Percentiles rank a stretch among this genome's conserved stretches.
Evolutionary conservation across 2,329 filamentous ascomycete species (phyloP).

Genomic region (Metarhizium brunneum): DNA sequence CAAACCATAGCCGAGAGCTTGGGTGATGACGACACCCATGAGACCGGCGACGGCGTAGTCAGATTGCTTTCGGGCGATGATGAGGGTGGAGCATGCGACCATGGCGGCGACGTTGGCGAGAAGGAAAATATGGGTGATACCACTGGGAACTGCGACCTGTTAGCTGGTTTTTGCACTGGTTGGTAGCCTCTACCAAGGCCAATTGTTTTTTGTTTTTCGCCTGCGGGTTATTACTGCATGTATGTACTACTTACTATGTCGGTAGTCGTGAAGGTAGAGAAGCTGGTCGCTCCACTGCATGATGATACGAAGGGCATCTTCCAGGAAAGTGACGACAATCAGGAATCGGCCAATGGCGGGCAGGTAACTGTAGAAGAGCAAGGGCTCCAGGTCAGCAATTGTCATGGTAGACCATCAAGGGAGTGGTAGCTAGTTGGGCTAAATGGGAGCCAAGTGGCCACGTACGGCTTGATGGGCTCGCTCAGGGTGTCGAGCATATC

Average conservation of each 20-base stretch:
- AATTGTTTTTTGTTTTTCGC: neutral
- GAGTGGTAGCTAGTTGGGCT: neutral
- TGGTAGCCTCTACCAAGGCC: neutral
- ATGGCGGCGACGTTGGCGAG: conserved; percentile 85
- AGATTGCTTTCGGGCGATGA: conserved; percentile 87
- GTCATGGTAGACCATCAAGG: neutral
- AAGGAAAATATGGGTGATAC: conserved; percentile 88
- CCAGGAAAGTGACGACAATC: conserved; percentile 96
- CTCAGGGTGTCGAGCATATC: conserved; percentile 79
- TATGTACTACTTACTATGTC: conserved; percentile 67
- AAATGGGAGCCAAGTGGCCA: conserved; percentile 7
- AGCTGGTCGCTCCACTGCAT: conserved; percentile 98
- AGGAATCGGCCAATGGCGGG: conserved; percentile 93
- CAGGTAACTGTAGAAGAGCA: conserved; percentile 57
- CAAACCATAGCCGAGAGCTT: conserved; percentile 91
- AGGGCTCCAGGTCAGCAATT: conserved; percentile 10
- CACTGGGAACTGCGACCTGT: conserved; percentile 59
- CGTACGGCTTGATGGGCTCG: conserved; percentile 87
- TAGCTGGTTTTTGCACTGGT: neutral
- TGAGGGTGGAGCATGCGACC: conserved; percentile 69
- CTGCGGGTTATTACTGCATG: neutral
- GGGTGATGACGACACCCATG: conserved; percentile 81
- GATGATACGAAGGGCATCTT: conserved; percentile 90
- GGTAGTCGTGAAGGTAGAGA: conserved; percentile 83
- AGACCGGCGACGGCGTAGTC: conserved; percentile 89